Evolutionary conservation across 805 yeast genomes (phyloP).

Genomic region (Pichia kluyveri): DNA sequence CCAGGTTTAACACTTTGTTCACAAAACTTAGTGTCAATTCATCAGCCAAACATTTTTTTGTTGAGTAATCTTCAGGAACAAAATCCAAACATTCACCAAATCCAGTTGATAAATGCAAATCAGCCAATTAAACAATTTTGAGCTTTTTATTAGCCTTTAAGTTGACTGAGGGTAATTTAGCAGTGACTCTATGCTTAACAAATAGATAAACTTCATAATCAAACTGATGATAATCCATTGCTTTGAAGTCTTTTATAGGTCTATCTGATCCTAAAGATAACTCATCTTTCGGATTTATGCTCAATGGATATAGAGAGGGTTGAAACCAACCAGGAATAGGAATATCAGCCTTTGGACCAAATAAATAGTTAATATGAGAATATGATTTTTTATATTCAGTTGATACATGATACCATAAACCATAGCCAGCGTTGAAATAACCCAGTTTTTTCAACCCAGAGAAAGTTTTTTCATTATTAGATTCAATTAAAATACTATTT

Average conservation of each 20-base stretch:
- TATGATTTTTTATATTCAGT: background rate
- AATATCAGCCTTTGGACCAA: constrained; percentile 51
- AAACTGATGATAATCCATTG: constrained; percentile 8
- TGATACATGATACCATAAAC: constrained; percentile 46
- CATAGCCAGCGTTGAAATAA: constrained; percentile 23
- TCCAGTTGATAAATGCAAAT: constrained; percentile 83
- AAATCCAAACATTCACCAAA: constrained; percentile 74
- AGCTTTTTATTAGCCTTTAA: constrained; percentile 40
- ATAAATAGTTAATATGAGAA: constrained; percentile 49
- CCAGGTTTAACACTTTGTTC: constrained; percentile 54
- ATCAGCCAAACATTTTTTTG: constrained; percentile 67
- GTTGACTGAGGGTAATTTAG: constrained; percentile 18
- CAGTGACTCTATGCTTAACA: constrained; percentile 6
- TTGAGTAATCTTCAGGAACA: constrained; percentile 36
- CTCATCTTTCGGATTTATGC: constrained; percentile 1
- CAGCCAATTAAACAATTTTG: constrained; percentile 85
- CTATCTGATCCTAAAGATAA: constrained; percentile 1
- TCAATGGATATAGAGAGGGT: constrained; percentile 5
- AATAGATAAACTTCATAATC: constrained; percentile 11
- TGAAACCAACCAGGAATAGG: constrained; percentile 58
- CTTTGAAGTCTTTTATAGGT: background rate
- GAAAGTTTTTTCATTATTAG: background rate
- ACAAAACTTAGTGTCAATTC: constrained; percentile 57
- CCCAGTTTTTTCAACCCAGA: constrained; percentile 2
- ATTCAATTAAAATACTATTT: background rate